Conservation (phyloP, 257 asterid species). For the Ilex aquifolium region DNA sequence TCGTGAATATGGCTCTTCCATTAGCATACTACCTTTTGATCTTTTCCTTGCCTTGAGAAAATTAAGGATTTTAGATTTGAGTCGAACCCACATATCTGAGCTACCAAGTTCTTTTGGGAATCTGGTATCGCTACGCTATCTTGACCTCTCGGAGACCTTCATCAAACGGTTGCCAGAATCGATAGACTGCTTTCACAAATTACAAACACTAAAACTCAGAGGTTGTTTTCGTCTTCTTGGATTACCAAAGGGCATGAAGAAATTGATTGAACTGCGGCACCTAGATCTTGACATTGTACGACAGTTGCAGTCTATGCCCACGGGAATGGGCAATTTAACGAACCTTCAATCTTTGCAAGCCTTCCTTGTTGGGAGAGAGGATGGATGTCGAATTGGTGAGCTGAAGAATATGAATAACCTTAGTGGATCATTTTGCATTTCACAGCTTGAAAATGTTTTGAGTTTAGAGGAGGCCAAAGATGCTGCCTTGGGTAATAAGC, state of each 20-base stretch:
- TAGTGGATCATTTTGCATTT: conserved; percentile 37
- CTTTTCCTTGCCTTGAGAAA: conserved; percentile 20
- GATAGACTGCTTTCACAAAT: conserved; percentile 11
- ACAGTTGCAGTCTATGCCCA: conserved; percentile 34
- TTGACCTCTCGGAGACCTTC: conserved; percentile 33
- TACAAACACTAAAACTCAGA: conserved; percentile 40
- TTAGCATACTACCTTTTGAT: conserved; percentile 17
- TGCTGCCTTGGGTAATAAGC: conserved; percentile 29
- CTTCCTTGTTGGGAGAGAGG: conserved; percentile 38
- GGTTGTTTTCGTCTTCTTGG: conserved; percentile 19
- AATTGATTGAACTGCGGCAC: conserved; percentile 30
- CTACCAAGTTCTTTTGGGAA: conserved; percentile 30
- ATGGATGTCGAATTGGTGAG: conserved; percentile 32
- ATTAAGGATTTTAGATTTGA: conserved; percentile 35
- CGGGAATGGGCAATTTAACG: conserved; percentile 29
- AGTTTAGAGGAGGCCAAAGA: conserved; percentile 30
- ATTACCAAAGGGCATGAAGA: conserved; percentile 28
- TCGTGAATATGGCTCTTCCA: neutral
- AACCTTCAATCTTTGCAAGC: conserved; percentile 36
- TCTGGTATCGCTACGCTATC: conserved; percentile 27
- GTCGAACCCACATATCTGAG: conserved; percentile 27
- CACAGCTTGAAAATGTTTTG: conserved; percentile 35
- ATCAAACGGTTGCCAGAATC: conserved; percentile 32
- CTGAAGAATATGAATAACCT: conserved; percentile 33
- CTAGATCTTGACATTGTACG: conserved; percentile 33